Base-by-base conservation (phyloP, 805 yeast genomes). In the Jamesozyma gamospora region DNA sequence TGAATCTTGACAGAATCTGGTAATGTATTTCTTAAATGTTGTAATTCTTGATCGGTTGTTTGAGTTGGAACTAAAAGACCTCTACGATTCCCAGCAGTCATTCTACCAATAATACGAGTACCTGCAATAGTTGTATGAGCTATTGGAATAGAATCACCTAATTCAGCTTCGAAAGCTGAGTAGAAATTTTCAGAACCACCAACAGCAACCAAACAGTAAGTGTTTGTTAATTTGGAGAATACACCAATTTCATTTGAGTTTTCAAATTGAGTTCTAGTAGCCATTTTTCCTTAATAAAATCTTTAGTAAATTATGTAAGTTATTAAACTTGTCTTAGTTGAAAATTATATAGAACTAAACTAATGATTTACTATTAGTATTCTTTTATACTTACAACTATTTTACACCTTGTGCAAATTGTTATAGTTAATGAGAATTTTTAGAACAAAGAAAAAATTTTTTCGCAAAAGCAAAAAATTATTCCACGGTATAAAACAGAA, bases 81-180 rank as follows among this genome's bases (percentile, higher is more conserved):
- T 63, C 97, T 78, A 71, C 98, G 82, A 75, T 92, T 92, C 56
- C 95, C 98, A 34, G 96, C 96, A 32, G 96, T 83, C 94, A 92
- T 82, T 65, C 98, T 77, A 56, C 99, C 99, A 45, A 92, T 82
- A 49, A 92, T 92, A 67, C 98, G 81, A 56, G 95, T 88, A 53
- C 98, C 98, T 26, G 96, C 96, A 54, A 92, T 92, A 43, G 98
- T 92, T 40, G 97, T 86, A 61, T 92, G 96, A 47, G 85, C 92
- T 55, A 92, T 85, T 39, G 99, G 99, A 47, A 92, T 78, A 39
- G 86, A 87, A 65, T 88, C 97, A 45, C 96, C 96, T 48, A 94
- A 71, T 65, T 92, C 96, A 39, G 96, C 95, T 71, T 92, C 98
- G 60, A 92, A 90, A 24, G 96, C 95, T 41, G 96, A 87, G 64